Conservation (phyloP, 164 flowering plant genomes). For the Platanus orientalis region DNA sequence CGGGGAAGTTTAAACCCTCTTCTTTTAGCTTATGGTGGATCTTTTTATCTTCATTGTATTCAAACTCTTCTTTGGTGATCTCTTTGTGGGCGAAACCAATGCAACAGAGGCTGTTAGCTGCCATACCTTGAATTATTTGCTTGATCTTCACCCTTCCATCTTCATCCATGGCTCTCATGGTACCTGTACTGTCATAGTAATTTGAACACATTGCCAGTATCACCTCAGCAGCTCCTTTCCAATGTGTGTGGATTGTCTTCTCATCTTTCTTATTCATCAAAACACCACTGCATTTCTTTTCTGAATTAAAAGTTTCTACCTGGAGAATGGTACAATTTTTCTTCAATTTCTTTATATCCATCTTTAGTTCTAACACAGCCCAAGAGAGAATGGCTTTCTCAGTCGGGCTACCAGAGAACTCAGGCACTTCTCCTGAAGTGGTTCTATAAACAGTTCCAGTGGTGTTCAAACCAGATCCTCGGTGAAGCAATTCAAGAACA, state of each 20-base stretch:
- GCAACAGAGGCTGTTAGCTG: constrained; percentile 70
- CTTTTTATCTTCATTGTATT: constrained; percentile 15
- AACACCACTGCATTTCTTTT: constrained; percentile 50
- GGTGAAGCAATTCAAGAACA: constrained; percentile 31
- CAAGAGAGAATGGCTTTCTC: constrained; percentile 67
- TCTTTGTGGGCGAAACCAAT: constrained; percentile 61
- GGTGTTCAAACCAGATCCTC: constrained; percentile 52
- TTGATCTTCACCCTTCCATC: constrained; percentile 27
- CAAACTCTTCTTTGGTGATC: constrained; percentile 21
- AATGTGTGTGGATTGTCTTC: constrained; percentile 42
- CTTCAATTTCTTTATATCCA: constrained; percentile 30
- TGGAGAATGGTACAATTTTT: constrained; percentile 20
- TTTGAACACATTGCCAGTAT: constrained; percentile 53
- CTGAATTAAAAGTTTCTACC: constrained; percentile 41
- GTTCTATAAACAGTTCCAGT: constrained; percentile 41
- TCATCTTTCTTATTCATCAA: constrained; percentile 32
- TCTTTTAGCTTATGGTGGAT: constrained; percentile 26
- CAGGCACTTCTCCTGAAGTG: constrained; percentile 18
- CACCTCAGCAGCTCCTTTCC: constrained; percentile 90
- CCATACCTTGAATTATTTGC: constrained; percentile 60
- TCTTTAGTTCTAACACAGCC: constrained; percentile 37
- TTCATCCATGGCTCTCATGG: constrained; percentile 23
- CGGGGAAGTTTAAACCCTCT: constrained; percentile 47
- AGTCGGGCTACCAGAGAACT: constrained; percentile 64
- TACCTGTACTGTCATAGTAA: constrained; percentile 39